phyloP scores from a whole-genome alignment of 768 basidiomycete species.

The Dentipellis sp. region DNA sequence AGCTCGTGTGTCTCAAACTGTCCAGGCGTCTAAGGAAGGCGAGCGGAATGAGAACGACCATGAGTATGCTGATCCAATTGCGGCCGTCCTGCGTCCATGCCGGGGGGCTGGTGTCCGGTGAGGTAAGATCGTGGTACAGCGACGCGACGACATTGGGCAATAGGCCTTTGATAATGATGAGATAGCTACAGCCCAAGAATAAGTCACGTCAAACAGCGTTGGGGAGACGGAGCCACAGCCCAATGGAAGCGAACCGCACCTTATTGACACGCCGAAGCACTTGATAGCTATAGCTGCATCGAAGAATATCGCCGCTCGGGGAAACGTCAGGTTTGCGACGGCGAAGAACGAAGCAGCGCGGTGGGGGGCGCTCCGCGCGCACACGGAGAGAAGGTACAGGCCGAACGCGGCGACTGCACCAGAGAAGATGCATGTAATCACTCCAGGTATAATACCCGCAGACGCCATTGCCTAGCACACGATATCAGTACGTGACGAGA shows the following conservation, averaged over 20 bases:
- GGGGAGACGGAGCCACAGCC: neutral
- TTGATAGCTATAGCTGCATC: constrained; percentile 93
- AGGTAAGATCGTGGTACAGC: constrained; percentile 70
- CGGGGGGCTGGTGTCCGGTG: constrained; percentile 55
- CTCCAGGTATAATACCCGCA: constrained; percentile 82
- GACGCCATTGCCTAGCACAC: constrained; percentile 76
- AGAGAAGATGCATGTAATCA: constrained; percentile 79
- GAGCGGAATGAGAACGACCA: constrained; percentile 70
- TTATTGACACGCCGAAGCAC: constrained; percentile 94
- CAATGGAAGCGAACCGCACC: constrained; percentile 34
- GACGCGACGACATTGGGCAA: constrained; percentile 87
- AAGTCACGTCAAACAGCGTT: neutral
- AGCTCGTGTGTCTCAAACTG: constrained; percentile 84
- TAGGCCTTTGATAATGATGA: constrained; percentile 88
- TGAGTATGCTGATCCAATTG: constrained; percentile 77
- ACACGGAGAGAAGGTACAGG: constrained; percentile 78
- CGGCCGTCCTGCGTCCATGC: constrained; percentile 67
- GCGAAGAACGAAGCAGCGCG: constrained; percentile 78
- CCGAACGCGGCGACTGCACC: constrained; percentile 75
- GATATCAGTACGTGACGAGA: neutral
- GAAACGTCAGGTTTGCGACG: constrained; percentile 80
- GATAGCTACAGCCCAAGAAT: constrained; percentile 40
- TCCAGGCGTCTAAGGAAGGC: constrained; percentile 78
- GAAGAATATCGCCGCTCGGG: constrained; percentile 78
- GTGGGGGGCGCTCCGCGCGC: constrained; percentile 68